A percentile compares a stretch with the other conserved stretches of the same genome.
These are phyloP conservation scores for Pholiota adiposa DNA, from an alignment of 1,284 basidiomycete species.

Conservation along the genomic window DNA sequence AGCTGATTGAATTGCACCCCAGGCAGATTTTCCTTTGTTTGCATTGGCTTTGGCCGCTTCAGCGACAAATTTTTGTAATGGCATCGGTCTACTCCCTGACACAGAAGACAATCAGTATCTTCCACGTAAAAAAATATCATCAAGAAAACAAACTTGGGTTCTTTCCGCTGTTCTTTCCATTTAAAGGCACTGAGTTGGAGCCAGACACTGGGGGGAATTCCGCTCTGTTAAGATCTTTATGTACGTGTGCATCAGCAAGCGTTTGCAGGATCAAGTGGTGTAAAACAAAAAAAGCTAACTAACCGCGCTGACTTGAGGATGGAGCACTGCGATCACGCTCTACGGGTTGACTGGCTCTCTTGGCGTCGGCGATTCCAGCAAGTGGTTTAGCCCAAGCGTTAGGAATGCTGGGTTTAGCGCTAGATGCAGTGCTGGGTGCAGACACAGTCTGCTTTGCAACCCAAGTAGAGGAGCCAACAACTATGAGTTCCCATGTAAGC, in stretches of 20 bases:
- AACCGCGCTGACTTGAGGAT: too few species aligned
- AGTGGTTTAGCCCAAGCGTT: neutral
- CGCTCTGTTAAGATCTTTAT: neutral
- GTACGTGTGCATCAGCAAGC: neutral
- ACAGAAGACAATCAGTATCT: neutral
- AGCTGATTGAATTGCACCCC: constrained; percentile 4
- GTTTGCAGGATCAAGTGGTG: too few species aligned
- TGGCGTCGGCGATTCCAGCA: neutral
- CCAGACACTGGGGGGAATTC: neutral
- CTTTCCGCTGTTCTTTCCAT: neutral
- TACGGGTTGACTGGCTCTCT: neutral
- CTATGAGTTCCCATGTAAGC: constrained; percentile 23
- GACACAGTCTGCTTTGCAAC: constrained; percentile 25
- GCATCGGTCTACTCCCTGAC: neutral
- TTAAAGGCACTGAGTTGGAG: neutral
- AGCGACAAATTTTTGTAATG: constrained; percentile 8
- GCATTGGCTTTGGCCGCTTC: neutral
- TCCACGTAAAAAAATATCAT: neutral
- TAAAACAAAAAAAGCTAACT: too few species aligned
- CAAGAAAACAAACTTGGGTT: neutral
- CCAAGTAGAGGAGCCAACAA: constrained; percentile 47
- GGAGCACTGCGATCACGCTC: neutral
- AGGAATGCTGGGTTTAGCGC: neutral
- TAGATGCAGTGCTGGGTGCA: constrained; percentile 5
- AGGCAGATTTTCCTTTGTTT: neutral